Evolutionary conservation across 1,284 basidiomycete genomes (phyloP).

Genomic region (Cryptococcus deneoformans): DNA sequence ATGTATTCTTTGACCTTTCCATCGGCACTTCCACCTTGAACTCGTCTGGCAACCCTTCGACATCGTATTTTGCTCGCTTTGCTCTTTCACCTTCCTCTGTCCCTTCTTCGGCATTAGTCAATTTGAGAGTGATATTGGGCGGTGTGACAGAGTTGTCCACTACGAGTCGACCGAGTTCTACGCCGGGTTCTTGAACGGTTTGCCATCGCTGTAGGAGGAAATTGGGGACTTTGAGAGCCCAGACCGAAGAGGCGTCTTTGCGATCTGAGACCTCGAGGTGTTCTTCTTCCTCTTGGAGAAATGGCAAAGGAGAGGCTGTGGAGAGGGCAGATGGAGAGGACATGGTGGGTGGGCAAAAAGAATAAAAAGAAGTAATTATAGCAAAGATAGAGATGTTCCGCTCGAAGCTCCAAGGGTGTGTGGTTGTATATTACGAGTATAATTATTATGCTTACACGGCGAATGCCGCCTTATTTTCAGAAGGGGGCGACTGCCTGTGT

Average conservation of each 20-base stretch:
- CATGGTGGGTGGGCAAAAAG: not conserved
- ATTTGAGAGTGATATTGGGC: constrained; percentile 20
- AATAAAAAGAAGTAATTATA: no score
- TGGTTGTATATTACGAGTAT: no score
- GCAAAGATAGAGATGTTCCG: no score
- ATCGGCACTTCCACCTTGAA: constrained; percentile 36
- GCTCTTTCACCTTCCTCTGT: not conserved
- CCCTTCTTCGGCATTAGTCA: constrained; percentile 14
- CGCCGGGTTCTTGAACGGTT: constrained; percentile 49
- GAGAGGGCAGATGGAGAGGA: not conserved
- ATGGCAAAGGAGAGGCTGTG: not conserved
- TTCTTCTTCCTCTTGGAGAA: constrained; percentile 25
- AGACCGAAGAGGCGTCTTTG: constrained; percentile 30
- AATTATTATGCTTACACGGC: no score
- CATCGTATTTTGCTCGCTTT: constrained; percentile 21
- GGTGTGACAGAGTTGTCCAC: constrained; percentile 48
- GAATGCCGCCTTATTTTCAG: no score
- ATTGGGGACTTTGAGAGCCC: constrained; percentile 51
- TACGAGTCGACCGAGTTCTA: constrained; percentile 52
- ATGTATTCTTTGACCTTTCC: constrained; percentile 40
- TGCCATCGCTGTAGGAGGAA: constrained; percentile 55
- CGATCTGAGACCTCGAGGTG: constrained; percentile 21
- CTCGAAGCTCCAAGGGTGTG: no score
- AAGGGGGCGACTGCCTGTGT: no score
- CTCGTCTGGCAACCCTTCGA: constrained; percentile 31